Conservation (phyloP, 306 rosid genomes). For the Cucurbita ficifolia region DNA sequence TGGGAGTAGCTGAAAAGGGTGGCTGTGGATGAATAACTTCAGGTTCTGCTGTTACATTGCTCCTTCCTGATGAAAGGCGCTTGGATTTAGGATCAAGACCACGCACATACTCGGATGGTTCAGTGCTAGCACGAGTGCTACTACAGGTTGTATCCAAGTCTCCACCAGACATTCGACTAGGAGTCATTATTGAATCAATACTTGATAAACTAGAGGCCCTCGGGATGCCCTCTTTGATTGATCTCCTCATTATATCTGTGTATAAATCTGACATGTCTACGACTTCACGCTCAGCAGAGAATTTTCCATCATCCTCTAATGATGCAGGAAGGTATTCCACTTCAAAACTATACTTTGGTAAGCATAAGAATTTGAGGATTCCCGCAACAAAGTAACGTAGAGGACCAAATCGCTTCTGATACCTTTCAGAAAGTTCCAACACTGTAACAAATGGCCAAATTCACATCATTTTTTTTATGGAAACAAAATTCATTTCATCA, state of each 20-base stretch:
- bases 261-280: constrained; percentile 78
- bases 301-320: constrained; percentile 65
- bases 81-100: constrained; percentile 90
- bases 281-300: constrained; percentile 43
- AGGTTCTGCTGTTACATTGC: constrained; percentile 68
- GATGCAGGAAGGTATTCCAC: constrained; percentile 84
- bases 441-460: constrained; percentile 32
- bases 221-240: constrained; percentile 78
- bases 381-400: constrained; percentile 97
- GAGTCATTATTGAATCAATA: constrained; percentile 95
- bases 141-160: constrained; percentile 59
- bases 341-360: constrained; percentile 86
- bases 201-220: constrained; percentile 99
- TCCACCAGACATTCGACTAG: constrained; percentile 83
- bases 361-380: constrained; percentile 79
- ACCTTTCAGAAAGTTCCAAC: constrained; percentile 87
- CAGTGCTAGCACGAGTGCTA: constrained; percentile 71
- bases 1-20: constrained; percentile 88
- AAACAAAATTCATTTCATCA: not conserved
- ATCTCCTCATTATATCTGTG: constrained; percentile 76
- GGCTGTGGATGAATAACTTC: constrained; percentile 89
- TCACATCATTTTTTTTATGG: not conserved
- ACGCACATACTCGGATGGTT: constrained; percentile 94
- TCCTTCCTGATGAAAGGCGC: constrained; percentile 72
- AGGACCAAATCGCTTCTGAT: constrained; percentile 94